Percentiles rank a stretch among this genome's conserved stretches.
Evolutionary conservation across 805 yeast genomes (phyloP).

Genomic region (Lipomyces orientalis): DNA sequence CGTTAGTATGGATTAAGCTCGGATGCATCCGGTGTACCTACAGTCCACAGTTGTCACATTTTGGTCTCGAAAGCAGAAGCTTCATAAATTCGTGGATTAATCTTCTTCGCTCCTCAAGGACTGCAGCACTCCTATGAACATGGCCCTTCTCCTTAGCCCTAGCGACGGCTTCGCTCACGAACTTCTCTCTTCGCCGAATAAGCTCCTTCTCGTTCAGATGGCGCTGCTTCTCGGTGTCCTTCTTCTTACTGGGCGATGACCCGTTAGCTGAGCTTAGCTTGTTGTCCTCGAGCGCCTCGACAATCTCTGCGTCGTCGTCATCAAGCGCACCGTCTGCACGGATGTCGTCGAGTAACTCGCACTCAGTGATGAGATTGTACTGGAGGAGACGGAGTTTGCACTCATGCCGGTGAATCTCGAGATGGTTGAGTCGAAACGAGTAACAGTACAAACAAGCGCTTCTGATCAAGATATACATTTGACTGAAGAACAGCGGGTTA

Average conservation of each 20-base stretch:
- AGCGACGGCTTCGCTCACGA: slow-evolving; percentile 67
- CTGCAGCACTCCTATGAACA: slow-evolving; percentile 76
- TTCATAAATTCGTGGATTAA: slow-evolving; percentile 73
- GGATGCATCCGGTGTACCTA: not conserved
- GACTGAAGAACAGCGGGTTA: slow-evolving; percentile 92
- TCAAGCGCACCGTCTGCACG: slow-evolving; percentile 46
- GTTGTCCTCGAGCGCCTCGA: slow-evolving; percentile 50
- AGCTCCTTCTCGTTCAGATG: slow-evolving; percentile 53
- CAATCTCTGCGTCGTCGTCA: slow-evolving; percentile 57
- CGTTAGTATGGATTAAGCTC: not conserved
- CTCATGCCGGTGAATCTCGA: slow-evolving; percentile 75
- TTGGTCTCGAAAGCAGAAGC: slow-evolving; percentile 73
- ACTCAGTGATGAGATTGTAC: slow-evolving; percentile 84
- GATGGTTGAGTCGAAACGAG: slow-evolving; percentile 69
- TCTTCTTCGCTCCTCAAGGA: slow-evolving; percentile 82
- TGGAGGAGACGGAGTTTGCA: slow-evolving; percentile 84
- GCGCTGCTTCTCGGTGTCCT: slow-evolving; percentile 46
- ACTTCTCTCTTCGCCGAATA: slow-evolving; percentile 65
- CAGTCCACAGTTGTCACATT: slow-evolving; percentile 97
- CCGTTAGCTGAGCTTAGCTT: slow-evolving; percentile 35
- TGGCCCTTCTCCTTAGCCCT: slow-evolving; percentile 63
- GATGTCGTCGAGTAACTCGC: slow-evolving; percentile 72
- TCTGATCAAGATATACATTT: slow-evolving; percentile 82
- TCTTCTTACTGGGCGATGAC: slow-evolving; percentile 43
- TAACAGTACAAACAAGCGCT: slow-evolving; percentile 90